Conservation (phyloP, 2,329 filamentous ascomycete species). For the Fusarium albidum region DNA sequence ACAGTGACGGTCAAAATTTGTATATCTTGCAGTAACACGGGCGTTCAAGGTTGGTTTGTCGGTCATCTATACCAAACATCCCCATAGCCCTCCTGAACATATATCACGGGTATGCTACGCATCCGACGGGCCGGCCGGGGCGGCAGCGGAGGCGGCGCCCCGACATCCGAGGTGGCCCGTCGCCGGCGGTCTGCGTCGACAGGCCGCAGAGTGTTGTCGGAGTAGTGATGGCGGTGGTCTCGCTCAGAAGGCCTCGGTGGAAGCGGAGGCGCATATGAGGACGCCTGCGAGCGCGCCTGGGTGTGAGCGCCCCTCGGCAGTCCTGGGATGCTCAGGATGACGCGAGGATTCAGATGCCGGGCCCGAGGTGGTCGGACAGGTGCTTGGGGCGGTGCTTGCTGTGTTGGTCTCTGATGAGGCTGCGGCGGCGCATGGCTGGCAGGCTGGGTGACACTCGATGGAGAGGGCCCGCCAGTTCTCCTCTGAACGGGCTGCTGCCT, state of each 20-base stretch:
- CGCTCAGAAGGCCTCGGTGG: conserved; percentile 26
- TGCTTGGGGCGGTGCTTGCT: conserved; percentile 12
- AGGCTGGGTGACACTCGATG: conserved; percentile 30
- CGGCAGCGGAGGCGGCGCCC: conserved; percentile 36
- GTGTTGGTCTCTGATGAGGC: conserved; percentile 4
- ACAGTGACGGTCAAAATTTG: conserved; percentile 27
- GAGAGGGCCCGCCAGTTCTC: conserved; percentile 37
- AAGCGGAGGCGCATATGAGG: conserved; percentile 17
- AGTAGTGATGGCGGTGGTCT: conserved; percentile 14
- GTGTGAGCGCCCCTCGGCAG: conserved; percentile 6
- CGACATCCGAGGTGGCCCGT: conserved; percentile 36
- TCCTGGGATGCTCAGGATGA: conserved; percentile 9
- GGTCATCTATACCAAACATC: conserved; percentile 32
- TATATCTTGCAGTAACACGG: conserved; percentile 19
- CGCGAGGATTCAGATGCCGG: conserved; percentile 10
- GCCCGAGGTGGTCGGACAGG: not conserved
- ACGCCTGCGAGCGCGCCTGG: conserved; percentile 11
- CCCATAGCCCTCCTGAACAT: conserved; percentile 39
- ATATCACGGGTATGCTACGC: conserved; percentile 42
- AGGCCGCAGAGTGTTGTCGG: conserved; percentile 17
- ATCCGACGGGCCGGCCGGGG: conserved; percentile 38
- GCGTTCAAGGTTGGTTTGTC: conserved; percentile 23
- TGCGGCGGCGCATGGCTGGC: not conserved
- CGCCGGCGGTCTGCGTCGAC: conserved; percentile 6
- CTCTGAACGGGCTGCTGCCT: conserved; percentile 23